Percentiles rank a stretch among this genome's conserved stretches.
Evolutionary conservation across 2,329 filamentous ascomycete genomes (phyloP).

Genomic region (Diaporthe aspalathi): DNA sequence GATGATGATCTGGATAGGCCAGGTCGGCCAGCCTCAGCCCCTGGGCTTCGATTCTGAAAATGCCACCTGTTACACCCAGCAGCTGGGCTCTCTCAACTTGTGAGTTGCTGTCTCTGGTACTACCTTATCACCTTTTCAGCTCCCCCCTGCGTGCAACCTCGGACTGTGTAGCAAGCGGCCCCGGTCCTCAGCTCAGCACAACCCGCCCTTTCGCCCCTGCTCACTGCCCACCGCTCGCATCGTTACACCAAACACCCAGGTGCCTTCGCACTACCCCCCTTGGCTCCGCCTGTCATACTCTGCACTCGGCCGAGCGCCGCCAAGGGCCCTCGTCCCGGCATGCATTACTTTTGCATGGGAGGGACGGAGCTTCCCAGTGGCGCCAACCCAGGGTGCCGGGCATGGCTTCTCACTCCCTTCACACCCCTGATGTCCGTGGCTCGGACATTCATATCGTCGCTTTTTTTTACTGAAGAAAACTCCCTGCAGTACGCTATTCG

Average conservation of each 20-base stretch:
- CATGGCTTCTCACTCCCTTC: neutral
- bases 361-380: neutral
- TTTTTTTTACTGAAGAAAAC: neutral
- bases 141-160: neutral
- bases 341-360: neutral
- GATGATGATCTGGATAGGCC: constrained; percentile 50
- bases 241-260: neutral
- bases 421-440: neutral
- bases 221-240: neutral
- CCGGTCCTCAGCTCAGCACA: constrained; percentile 23
- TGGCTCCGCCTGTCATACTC: neutral
- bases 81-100: constrained; percentile 45
- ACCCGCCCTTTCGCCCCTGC: neutral
- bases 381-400: neutral
- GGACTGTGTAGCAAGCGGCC: neutral
- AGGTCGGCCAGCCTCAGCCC: constrained; percentile 45
- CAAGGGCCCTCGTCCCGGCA: constrained; percentile 26
- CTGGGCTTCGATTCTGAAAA: constrained; percentile 43
- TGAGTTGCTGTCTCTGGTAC: constrained; percentile 38
- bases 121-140: constrained; percentile 15
- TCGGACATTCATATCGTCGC: neutral
- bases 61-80: constrained; percentile 43
- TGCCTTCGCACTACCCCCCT: neutral
- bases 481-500: constrained; percentile 45
- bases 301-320: constrained; percentile 31